phyloP scores from a whole-genome alignment of 108 stramenopile species.

The Cyclotella kingstonii region DNA sequence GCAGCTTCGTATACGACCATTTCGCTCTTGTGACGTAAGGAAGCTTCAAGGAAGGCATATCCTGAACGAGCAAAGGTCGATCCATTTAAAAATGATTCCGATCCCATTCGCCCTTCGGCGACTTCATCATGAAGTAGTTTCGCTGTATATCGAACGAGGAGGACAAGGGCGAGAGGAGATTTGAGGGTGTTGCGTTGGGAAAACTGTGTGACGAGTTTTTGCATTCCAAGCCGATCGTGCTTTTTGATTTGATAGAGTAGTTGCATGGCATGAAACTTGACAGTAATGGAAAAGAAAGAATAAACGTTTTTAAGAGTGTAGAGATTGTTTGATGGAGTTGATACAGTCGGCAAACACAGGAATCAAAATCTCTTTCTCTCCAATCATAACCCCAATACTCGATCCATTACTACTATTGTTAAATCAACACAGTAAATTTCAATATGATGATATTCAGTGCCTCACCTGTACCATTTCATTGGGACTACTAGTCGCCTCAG shows the following conservation, averaged over 20 bases:
- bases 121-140: conserved; percentile 82
- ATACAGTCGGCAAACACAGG: background rate
- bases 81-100: conserved; percentile 53
- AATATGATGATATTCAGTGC: background rate
- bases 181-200: conserved; percentile 85
- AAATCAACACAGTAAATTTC: background rate
- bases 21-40: conserved; percentile 92
- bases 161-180: conserved; percentile 90
- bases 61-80: conserved; percentile 81
- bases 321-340: background rate
- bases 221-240: conserved; percentile 95
- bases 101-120: conserved; percentile 61
- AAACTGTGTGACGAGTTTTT: conserved; percentile 93
- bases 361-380: background rate
- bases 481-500: conserved; percentile 87
- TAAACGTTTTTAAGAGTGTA: background rate
- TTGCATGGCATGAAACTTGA: conserved; percentile 95
- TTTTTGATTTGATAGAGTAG: conserved; percentile 98
- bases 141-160: conserved; percentile 95
- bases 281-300: background rate
- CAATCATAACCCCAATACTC: background rate
- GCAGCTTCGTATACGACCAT: conserved; percentile 99
- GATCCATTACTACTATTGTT: no score
- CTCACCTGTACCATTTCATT: conserved; percentile 96
- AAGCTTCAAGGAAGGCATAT: conserved; percentile 92